These are phyloP conservation scores for Sicyos edulis DNA, from an alignment of 306 rosid genomes.

Conservation along the genomic window DNA sequence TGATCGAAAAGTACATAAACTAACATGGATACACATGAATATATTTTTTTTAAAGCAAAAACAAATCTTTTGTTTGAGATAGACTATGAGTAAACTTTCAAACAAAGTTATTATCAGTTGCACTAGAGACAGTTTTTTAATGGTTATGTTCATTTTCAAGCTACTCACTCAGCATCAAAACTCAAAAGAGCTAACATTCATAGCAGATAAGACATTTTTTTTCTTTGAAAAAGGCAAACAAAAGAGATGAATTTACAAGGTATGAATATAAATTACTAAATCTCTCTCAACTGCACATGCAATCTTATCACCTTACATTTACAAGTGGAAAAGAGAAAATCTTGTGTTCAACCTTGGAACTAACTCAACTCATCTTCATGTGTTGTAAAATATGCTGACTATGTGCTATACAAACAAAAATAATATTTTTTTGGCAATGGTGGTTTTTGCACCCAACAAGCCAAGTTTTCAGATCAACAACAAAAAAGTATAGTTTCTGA, in stretches of 20 bases:
- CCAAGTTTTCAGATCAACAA: conserved; percentile 12
- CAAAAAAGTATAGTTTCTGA: conserved; percentile 14
- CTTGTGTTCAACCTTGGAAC: conserved; percentile 9
- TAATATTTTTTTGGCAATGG: conserved; percentile 11
- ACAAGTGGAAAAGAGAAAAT: conserved; percentile 16
- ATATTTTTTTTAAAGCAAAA: too few relatives aligned
- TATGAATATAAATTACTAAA: neutral
- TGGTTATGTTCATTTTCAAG: too few relatives aligned
- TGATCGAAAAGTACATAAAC: too few relatives aligned
- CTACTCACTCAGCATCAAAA: too few relatives aligned
- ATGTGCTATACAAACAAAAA: conserved; percentile 1
- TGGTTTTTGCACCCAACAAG: neutral
- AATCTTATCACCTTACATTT: conserved; percentile 7
- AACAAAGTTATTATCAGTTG: too few relatives aligned
- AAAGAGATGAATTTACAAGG: conserved; percentile 10
- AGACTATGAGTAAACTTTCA: too few relatives aligned
- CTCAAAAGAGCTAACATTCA: too few relatives aligned
- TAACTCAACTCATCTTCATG: conserved; percentile 1
- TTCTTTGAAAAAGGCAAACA: too few relatives aligned
- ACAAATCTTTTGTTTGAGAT: too few relatives aligned
- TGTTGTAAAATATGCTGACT: neutral
- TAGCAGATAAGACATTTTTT: too few relatives aligned
- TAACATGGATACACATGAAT: too few relatives aligned
- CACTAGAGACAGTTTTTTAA: too few relatives aligned
- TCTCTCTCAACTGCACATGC: conserved; percentile 13